Evolutionary conservation across 805 yeast genomes (phyloP), one percentile per base, ranked within the genome.

Genomic region (Zygosaccharomyces rouxii): DNA sequence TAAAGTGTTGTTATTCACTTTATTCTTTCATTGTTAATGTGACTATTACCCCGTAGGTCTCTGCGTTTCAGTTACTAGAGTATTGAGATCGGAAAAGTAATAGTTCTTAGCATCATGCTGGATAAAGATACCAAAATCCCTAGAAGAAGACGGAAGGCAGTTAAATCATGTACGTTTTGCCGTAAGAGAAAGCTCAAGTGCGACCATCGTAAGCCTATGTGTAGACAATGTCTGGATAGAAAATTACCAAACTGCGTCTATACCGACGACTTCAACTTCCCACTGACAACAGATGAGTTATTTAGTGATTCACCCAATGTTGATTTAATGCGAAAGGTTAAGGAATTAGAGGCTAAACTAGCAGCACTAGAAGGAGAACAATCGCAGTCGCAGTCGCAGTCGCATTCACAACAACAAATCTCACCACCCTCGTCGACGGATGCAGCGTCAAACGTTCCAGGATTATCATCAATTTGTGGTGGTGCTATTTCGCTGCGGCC

Each of bases 111-210:
- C 37, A 33, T 16, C 2, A 46, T 48, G 45, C n/a, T 33, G 16
- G 50, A 47, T 18, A 28, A 26, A 22, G 40, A 35, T 16, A 18
- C 42, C 25, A 43, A 21, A 38, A 23, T 30, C 10, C 49, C 50
- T 7, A 60, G 50, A 42, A 58, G 57, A 50, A 53, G 69, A 42
- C 48, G 63, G 22, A 63, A 63, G 50, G 48, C 52, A 14, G 62
- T 64, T 38, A 57, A 59, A 38, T 58, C 68, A 4, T 80, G 85
- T 56, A 69, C 80, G 52, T 80, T 81, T 41, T 82, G 88, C 62
- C 72, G 86, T 46, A 74, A 76, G 52, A 74, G 85, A 57, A 82
- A 81, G 66, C 74, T 82, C 68, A 81, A 81, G 68, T 81, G 86
- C 64, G 84, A 80, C 56, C 79, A 78, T 53, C 64, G 65, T 33